Percentiles rank a stretch among this genome's conserved stretches.
These are phyloP conservation scores for Hypoxylon sp. DNA, from an alignment of 2,329 filamentous ascomycete genomes.

Conservation along the genomic window DNA sequence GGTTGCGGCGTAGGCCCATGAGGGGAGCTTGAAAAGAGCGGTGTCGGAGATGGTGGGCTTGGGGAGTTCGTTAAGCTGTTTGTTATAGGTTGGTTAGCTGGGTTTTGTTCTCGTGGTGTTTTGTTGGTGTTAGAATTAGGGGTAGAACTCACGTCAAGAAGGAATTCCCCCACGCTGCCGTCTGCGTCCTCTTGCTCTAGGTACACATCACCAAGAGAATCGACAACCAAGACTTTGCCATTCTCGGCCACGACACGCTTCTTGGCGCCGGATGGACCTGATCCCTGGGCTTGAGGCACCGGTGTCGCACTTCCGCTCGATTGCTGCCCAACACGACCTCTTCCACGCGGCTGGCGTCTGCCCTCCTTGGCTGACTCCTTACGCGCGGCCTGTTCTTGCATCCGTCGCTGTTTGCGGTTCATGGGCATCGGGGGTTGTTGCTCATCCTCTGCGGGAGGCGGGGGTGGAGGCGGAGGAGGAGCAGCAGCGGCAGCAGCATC, in stretches of 20 bases:
- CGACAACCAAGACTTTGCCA: conserved; percentile 92
- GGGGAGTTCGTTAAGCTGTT: conserved; percentile 78
- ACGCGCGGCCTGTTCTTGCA: conserved; percentile 85
- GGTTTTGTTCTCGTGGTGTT: conserved; percentile 29
- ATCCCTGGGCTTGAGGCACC: conserved; percentile 57
- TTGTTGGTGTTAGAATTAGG: too few species aligned
- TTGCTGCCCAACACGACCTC: conserved; percentile 49
- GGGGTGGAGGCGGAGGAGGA: conserved; percentile 53
- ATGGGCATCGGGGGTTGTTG: conserved; percentile 64
- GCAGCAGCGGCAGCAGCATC: conserved; percentile 57
- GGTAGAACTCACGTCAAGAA: conserved; percentile 87
- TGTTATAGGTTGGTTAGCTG: conserved; percentile 9
- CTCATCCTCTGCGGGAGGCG: conserved; percentile 57
- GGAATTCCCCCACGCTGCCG: conserved; percentile 80
- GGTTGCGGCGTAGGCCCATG: conserved; percentile 72
- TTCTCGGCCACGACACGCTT: conserved; percentile 94
- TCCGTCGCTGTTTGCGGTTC: conserved; percentile 86
- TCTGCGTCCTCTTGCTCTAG: conserved; percentile 93
- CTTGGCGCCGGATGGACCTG: conserved; percentile 76
- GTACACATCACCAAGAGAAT: conserved; percentile 90
- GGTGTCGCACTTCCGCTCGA: conserved; percentile 61
- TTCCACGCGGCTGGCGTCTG: conserved; percentile 51
- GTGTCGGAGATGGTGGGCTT: conserved; percentile 83
- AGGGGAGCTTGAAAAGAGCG: conserved; percentile 79
- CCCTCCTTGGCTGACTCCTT: conserved; percentile 70